phyloP scores from a whole-genome alignment of 345 rosid species.

The Euphorbia lathyris region DNA sequence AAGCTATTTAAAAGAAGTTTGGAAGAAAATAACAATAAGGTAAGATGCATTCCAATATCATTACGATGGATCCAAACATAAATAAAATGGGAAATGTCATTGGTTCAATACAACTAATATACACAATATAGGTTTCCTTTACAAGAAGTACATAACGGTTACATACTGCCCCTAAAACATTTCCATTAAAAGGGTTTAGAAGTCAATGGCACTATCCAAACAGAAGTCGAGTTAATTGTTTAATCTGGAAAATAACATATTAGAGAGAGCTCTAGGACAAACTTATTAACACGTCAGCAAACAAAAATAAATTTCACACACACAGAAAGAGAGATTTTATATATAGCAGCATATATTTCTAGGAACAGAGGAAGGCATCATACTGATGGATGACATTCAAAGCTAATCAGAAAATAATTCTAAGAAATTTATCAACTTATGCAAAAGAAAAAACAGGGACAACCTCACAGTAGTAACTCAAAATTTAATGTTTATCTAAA shows the following conservation, averaged over 20 bases:
- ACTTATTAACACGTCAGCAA: background rate
- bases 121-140: too few species aligned
- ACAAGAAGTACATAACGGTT: too few species aligned
- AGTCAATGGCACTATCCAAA: background rate
- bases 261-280: background rate
- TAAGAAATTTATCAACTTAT: background rate
- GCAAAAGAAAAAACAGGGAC: background rate
- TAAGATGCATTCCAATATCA: background rate
- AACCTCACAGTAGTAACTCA: background rate
- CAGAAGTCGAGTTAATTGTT: background rate
- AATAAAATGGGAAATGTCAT: too few species aligned
- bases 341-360: background rate
- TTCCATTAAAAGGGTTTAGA: background rate
- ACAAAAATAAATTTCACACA: background rate
- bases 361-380: background rate
- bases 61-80: too few species aligned
- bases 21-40: background rate
- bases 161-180: too few species aligned
- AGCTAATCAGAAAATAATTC: background rate
- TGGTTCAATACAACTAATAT: too few species aligned
- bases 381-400: background rate
- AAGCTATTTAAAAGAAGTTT: too few species aligned
- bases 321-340: too few species aligned
- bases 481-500: background rate
- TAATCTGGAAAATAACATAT: background rate